Evolutionary conservation across 2,329 filamentous ascomycete species (phyloP), one percentile per base, ranked within the genome.

Genomic region (Aspergillus ochraceoroseus): DNA sequence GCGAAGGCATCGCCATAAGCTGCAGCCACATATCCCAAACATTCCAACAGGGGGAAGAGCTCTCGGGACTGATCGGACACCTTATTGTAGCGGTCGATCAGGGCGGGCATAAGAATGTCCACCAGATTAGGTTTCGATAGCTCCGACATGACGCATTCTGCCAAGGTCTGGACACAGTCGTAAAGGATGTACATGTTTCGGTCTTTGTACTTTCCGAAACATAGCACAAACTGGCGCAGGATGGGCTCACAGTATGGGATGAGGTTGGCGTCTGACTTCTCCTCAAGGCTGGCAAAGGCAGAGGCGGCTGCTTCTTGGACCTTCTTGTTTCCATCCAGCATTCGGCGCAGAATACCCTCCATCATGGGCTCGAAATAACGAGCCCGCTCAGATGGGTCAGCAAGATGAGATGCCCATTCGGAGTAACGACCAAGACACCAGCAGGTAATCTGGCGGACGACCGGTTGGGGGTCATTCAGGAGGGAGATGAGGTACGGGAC

Each of bases 161-260:
- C 92, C 42, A 98, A 73, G 0, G 92, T 98, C 69, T 98, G 92
- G 22, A 98, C 87, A 64, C 92, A 96, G 68, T 98, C 92, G 70
- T 98, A 98, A 22, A 98, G 78, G 39, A 96, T 94, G 70, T 94
- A 95, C 80, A 96, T 95, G 70, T 98, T 98, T 57, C 87, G 83
- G 66, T 96, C 90, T 74, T 98, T 96, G 78, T 96, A 98, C 66
- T 85, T 88, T 38, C 74, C 77, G 66, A 98, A 98, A 65, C 92
- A 98, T 46, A 77, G 75, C 37, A 95, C 88, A 58, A 90, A 96
- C 62, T 96, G 92, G 47, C 82, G 83, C 38, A 96, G 79, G 55
- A 98, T 96, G 17, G 89, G 86, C 18, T 83, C 77, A 56, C 87
- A 89, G 67, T 95, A 98, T 0, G 87, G 87, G 49, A 83, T 80